phyloP scores from a whole-genome alignment of 768 basidiomycete genomes.

The Tylopilus vinaceipallidus region DNA sequence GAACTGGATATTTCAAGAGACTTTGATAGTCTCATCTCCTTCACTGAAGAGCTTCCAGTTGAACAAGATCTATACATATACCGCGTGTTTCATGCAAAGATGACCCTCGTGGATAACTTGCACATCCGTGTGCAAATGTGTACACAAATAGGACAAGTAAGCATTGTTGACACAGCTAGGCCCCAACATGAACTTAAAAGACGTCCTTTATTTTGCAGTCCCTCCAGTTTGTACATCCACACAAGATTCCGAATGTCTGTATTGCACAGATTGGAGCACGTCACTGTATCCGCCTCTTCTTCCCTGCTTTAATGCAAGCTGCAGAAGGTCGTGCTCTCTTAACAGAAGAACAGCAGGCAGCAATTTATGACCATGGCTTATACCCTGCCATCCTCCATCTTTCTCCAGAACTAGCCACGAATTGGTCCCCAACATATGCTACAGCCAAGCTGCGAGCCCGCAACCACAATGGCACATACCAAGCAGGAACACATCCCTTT shows the following conservation, averaged over 20 bases:
- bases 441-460: neutral
- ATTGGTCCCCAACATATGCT: slow-evolving; percentile 4
- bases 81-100: neutral
- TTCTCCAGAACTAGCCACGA: slow-evolving; percentile 1
- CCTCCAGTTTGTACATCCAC: neutral
- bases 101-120: neutral
- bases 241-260: slow-evolving; percentile 6
- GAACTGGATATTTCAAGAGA: neutral
- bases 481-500: neutral
- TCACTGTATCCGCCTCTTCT: neutral
- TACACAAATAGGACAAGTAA: neutral
- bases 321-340: neutral
- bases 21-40: slow-evolving; percentile 1
- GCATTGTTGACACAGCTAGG: neutral
- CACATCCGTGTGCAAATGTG: neutral
- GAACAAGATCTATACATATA: neutral
- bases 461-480: slow-evolving; percentile 3
- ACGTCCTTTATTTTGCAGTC: neutral
- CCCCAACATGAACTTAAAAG: neutral
- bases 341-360: neutral
- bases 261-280: neutral
- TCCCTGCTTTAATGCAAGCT: slow-evolving; percentile 1
- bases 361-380: neutral
- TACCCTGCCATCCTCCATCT: slow-evolving; percentile 2
- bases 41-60: slow-evolving; percentile 4